These are phyloP conservation scores for Cyberlindnera subsufficiens DNA, from an alignment of 805 yeast genomes.

Conservation along the genomic window DNA sequence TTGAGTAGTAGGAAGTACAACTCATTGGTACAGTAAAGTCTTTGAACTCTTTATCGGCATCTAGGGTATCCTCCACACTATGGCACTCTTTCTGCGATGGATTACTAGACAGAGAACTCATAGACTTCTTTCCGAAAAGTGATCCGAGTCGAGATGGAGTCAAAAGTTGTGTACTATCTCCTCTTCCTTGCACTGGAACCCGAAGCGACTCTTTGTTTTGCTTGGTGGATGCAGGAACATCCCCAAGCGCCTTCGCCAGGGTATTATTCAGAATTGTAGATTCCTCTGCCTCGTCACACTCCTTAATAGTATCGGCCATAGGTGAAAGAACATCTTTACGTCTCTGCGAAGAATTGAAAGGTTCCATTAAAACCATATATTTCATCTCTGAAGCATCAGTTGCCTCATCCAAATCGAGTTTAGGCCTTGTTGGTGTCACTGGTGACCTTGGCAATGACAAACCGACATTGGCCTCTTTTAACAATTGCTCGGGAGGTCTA, in stretches of 20 bases:
- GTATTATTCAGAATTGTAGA: no score
- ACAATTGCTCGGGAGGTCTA: no score
- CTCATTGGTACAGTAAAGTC: conserved; percentile 12
- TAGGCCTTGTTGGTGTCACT: background rate
- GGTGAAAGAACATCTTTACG: background rate
- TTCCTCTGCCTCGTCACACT: no score
- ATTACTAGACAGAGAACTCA: background rate
- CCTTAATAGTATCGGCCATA: no score
- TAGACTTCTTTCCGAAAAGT: conserved; percentile 2
- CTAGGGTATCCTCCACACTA: conserved; percentile 20
- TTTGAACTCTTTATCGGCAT: conserved; percentile 19
- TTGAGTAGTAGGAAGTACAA: conserved; percentile 3
- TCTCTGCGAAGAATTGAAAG: background rate
- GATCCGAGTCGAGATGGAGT: conserved; percentile 1
- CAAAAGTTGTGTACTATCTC: no score
- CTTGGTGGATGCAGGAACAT: no score
- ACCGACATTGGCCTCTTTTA: no score
- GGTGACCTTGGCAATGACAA: background rate
- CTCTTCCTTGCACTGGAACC: no score
- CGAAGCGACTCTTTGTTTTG: no score
- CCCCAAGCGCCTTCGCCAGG: no score
- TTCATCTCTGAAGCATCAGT: conserved; percentile 2
- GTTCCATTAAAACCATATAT: background rate
- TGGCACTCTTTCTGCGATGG: conserved; percentile 17
- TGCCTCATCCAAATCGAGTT: conserved; percentile 2